phyloP scores from a whole-genome alignment of 306 rosid genomes.

The Astragalus glycyphyllos region DNA sequence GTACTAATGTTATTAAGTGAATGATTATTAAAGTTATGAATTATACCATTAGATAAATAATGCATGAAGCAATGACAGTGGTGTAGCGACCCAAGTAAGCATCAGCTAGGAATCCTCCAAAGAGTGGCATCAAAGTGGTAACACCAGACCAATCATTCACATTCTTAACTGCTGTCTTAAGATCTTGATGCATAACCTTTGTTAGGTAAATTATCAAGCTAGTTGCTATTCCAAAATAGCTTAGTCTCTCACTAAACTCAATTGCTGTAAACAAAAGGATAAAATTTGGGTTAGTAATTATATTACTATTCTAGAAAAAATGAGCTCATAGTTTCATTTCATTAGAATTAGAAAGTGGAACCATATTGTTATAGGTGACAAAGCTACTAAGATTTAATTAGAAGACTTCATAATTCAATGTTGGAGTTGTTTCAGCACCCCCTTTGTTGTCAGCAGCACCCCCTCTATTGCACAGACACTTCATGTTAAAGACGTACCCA shows the following conservation, averaged over 20 bases:
- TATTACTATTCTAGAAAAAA: neutral
- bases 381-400: too few species aligned
- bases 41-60: conserved; percentile 75
- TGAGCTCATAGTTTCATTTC: neutral
- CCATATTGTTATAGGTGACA: too few species aligned
- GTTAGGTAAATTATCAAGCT: conserved; percentile 81
- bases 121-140: conserved; percentile 83
- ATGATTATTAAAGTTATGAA: neutral
- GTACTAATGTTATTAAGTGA: neutral
- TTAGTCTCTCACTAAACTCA: conserved; percentile 94
- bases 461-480: too few species aligned
- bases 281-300: neutral
- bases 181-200: conserved; percentile 75
- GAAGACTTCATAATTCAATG: too few species aligned
- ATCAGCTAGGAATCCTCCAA: conserved; percentile 95
- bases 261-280: conserved; percentile 59
- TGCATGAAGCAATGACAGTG: conserved; percentile 65
- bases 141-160: conserved; percentile 96
- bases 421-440: too few species aligned
- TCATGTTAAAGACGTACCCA: too few species aligned
- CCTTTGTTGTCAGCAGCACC: too few species aligned
- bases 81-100: conserved; percentile 84
- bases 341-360: too few species aligned
- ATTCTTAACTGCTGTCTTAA: conserved; percentile 77
- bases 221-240: conserved; percentile 86